Conservation (phyloP, 2,329 filamentous ascomycete species). For the Ophiosphaerella korrae region DNA sequence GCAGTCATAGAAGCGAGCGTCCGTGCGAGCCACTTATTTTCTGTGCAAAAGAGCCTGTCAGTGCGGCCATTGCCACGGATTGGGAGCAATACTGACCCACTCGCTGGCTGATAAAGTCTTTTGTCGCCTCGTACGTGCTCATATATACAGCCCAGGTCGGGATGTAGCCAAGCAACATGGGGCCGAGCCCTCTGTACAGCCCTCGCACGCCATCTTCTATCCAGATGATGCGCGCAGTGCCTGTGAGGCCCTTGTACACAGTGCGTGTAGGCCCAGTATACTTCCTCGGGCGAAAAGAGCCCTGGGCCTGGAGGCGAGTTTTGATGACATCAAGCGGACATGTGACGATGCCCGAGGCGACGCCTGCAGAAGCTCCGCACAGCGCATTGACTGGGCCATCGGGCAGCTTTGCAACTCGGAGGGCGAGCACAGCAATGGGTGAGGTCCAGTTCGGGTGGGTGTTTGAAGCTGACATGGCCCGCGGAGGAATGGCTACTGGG, state of each 20-base stretch:
- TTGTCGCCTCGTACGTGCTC: constrained; percentile 91
- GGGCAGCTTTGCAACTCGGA: constrained; percentile 55
- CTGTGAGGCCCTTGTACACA: constrained; percentile 83
- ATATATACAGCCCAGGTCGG: constrained; percentile 99
- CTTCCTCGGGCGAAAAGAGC: constrained; percentile 70
- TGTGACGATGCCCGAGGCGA: constrained; percentile 91
- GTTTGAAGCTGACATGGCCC: constrained; percentile 25
- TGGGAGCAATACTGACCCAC: constrained; percentile 52
- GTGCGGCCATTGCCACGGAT: neutral
- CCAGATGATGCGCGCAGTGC: constrained; percentile 86
- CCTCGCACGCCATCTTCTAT: constrained; percentile 84
- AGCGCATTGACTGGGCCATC: constrained; percentile 74
- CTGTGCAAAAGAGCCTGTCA: constrained; percentile 40
- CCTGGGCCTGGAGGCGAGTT: constrained; percentile 95
- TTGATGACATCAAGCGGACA: constrained; percentile 99
- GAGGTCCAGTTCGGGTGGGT: constrained; percentile 23
- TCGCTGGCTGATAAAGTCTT: constrained; percentile 71
- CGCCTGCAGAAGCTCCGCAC: constrained; percentile 84
- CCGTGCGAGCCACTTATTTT: constrained; percentile 77
- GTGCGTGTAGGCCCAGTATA: constrained; percentile 55
- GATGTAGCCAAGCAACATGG: constrained; percentile 92
- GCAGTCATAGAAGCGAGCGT: constrained; percentile 90
- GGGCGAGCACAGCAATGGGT: constrained; percentile 43
- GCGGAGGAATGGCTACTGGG: constrained; percentile 14
- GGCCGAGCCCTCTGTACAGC: constrained; percentile 90